Evolutionary conservation across 148 eudicot species (phyloP), one percentile per base, ranked within the genome.

Genomic region (Dysphania ambrosioides): DNA sequence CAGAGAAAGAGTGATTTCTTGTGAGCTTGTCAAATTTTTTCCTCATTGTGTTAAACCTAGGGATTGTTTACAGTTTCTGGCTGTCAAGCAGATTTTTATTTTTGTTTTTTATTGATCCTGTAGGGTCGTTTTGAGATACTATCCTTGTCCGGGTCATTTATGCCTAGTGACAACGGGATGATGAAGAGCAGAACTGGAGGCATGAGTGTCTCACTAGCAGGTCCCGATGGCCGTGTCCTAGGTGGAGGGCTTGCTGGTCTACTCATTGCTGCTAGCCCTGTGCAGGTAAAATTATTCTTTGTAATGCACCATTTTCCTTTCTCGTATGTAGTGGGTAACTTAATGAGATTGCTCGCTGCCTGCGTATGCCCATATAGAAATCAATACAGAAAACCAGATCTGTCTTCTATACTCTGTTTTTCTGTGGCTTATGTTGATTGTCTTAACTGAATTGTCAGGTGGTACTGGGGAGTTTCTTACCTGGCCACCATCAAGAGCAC

Each of bases 41-140:
- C 15, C 27, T 24, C 26, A 3, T 27, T 47, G 38, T 34, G 21
- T 12, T 24, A 24, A 6, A 53, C 21, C 24, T 15, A 34, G 70
- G 11, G 56, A n/a, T 76, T 41, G 23, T n/a, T 6, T 53, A 9
- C 63, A 34, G 19, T 8, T 63, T 77, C 36, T 71, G 49, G 30
- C 26, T 26, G 47, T 26, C 38, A 3, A 67, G 38, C 61, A 29
- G 31, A 34, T 60, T 5, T 35, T 73, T n/a, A 68, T 42, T 30
- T n/a, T 12, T 12, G 15, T 41, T 41, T 41, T 75, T 62, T 29
- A 12, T 62, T 51, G 36, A 79, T 75, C 61, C 64, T 77, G 66
- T 89, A 94, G 98, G 98, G 98, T n/a, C 89, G 87, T 67, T 94
- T 91, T 78, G 96, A 91, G 80, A 89, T 94, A 68, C 90, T 91